phyloP scores from a whole-genome alignment of 148 eudicot genomes.

The Linanthus parryae region DNA sequence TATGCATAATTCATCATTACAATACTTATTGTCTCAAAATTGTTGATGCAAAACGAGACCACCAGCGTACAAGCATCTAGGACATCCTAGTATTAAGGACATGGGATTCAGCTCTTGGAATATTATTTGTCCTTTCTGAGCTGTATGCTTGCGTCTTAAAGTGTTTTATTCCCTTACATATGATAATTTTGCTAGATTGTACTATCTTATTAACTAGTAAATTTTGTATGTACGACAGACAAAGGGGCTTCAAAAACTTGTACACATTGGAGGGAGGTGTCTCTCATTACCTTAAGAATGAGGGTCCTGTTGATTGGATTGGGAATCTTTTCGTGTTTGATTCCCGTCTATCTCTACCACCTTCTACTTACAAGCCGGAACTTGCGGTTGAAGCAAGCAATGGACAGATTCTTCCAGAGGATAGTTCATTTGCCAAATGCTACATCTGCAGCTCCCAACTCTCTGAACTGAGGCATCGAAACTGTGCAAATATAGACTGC shows the following conservation, averaged over 20 bases:
- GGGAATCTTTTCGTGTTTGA: slow-evolving; percentile 95
- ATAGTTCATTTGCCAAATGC: slow-evolving; percentile 65
- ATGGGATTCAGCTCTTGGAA: too few species aligned
- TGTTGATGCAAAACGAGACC: too few species aligned
- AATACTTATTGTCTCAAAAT: too few species aligned
- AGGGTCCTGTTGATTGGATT: slow-evolving; percentile 74
- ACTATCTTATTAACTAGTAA: too few species aligned
- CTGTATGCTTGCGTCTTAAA: too few species aligned
- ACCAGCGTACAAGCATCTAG: too few species aligned
- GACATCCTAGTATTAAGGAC: too few species aligned
- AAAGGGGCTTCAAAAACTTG: slow-evolving; percentile 71
- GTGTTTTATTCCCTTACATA: too few species aligned
- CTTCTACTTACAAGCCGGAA: slow-evolving; percentile 60
- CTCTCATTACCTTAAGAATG: slow-evolving; percentile 76
- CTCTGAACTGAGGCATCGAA: slow-evolving; percentile 76
- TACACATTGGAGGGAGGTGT: slow-evolving; percentile 89
- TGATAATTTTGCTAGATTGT: too few species aligned
- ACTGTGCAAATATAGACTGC: slow-evolving; percentile 97
- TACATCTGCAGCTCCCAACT: slow-evolving; percentile 72
- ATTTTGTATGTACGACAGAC: slow-evolving; percentile 27
- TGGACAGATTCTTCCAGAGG: slow-evolving; percentile 18
- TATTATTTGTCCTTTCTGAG: too few species aligned
- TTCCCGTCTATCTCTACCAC: slow-evolving; percentile 88
- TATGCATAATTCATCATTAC: too few species aligned
- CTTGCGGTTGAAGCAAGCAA: slow-evolving; percentile 20